These are phyloP conservation scores for Aegilops speltoides DNA, from an alignment of 176 grass and related monocot genomes.

Conservation along the genomic window DNA sequence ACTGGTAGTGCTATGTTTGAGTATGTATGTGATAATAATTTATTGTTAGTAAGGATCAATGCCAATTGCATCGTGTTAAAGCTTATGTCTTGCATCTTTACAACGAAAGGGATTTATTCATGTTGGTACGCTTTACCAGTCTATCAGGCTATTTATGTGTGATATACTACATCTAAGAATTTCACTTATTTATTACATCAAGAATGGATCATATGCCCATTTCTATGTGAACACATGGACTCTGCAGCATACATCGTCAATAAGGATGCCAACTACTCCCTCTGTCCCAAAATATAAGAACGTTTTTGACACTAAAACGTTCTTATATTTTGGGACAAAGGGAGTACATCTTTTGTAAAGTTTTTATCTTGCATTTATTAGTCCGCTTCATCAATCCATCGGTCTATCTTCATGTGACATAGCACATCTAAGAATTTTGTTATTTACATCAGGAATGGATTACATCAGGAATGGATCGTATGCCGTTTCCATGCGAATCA, in stretches of 20 bases:
- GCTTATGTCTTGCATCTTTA: slow-evolving; percentile 14
- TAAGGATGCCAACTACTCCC: no score
- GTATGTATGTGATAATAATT: background rate
- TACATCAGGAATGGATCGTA: slow-evolving; percentile 8
- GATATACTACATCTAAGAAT: background rate
- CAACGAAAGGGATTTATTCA: background rate
- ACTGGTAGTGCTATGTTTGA: background rate
- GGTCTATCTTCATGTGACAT: background rate
- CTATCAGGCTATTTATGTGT: background rate
- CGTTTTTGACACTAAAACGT: no score
- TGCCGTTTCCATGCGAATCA: slow-evolving; percentile 11
- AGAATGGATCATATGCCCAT: background rate
- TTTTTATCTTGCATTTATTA: slow-evolving; percentile 1
- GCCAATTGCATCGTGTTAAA: slow-evolving; percentile 2
- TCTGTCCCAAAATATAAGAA: no score
- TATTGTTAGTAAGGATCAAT: background rate
- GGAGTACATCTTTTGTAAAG: background rate
- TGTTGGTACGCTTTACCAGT: background rate
- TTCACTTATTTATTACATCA: background rate
- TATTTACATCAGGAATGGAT: slow-evolving; percentile 6
- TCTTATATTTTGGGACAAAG: no score
- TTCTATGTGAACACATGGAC: background rate
- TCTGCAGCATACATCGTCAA: background rate
- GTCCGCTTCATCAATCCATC: background rate
- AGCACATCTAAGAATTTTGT: background rate